These are phyloP conservation scores for Fusarium napiforme DNA, from an alignment of 2,329 filamentous ascomycete genomes.

Conservation along the genomic window DNA sequence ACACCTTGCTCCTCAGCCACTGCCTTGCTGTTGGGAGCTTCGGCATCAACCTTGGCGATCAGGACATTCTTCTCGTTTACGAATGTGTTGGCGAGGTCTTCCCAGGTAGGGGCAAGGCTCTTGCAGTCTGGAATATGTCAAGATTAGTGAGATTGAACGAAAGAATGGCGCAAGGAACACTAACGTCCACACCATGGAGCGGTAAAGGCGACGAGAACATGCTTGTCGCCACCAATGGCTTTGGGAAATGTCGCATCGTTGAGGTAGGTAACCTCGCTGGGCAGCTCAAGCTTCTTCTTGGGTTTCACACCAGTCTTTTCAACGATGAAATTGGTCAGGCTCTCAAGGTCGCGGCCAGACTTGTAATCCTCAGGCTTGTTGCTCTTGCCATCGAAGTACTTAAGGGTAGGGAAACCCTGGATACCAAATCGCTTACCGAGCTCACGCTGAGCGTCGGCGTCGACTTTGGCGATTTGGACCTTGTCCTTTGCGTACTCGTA, in stretches of 20 bases:
- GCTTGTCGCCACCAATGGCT: slow-evolving; percentile 83
- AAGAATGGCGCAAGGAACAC: slow-evolving; percentile 53
- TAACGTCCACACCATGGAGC: slow-evolving; percentile 98
- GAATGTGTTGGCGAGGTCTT: slow-evolving; percentile 86
- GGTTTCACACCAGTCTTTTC: slow-evolving; percentile 88
- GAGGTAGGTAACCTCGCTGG: slow-evolving; percentile 82
- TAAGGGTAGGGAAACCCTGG: slow-evolving; percentile 95
- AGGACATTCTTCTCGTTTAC: slow-evolving; percentile 80
- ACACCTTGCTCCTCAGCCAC: slow-evolving; percentile 81
- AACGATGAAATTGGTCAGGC: slow-evolving; percentile 80
- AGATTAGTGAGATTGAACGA: slow-evolving; percentile 11
- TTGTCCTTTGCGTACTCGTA: slow-evolving; percentile 78
- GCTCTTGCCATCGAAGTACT: slow-evolving; percentile 97
- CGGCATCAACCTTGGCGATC: slow-evolving; percentile 95
- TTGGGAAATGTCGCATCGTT: slow-evolving; percentile 82
- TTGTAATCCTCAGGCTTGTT: slow-evolving; percentile 86
- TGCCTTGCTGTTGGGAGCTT: slow-evolving; percentile 85
- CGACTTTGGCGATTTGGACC: slow-evolving; percentile 93
- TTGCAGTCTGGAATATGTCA: slow-evolving; percentile 82
- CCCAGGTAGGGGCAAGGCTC: slow-evolving; percentile 88
- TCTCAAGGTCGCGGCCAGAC: slow-evolving; percentile 87
- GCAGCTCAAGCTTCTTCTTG: slow-evolving; percentile 78
- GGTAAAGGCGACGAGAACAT: slow-evolving; percentile 95
- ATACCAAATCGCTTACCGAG: slow-evolving; percentile 89
- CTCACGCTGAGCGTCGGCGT: slow-evolving; percentile 87